Evolutionary conservation across 1,139 yeast genomes (phyloP).

Genomic region (Barnettozyma hawaiiensis): DNA sequence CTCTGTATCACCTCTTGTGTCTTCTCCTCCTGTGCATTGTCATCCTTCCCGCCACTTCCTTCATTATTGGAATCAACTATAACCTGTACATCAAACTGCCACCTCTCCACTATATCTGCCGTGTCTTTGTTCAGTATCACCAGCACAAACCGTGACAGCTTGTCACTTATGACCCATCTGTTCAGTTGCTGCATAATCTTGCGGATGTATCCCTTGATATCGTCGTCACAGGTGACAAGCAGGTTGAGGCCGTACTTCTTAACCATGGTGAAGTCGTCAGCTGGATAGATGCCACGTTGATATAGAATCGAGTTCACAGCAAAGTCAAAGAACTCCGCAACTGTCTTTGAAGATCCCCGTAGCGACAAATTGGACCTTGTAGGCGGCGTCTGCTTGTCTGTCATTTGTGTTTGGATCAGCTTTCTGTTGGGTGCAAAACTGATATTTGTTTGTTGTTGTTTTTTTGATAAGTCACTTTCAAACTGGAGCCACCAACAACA

Average conservation of each 20-base stretch:
- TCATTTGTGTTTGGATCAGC: not conserved
- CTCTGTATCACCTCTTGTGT: constrained; percentile 51
- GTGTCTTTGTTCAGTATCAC: constrained; percentile 65
- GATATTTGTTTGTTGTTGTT: not conserved
- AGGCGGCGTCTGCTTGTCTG: not conserved
- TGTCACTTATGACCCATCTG: constrained; percentile 73
- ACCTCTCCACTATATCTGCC: constrained; percentile 69
- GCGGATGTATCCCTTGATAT: constrained; percentile 63
- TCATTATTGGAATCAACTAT: constrained; percentile 4
- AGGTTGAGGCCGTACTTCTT: constrained; percentile 77
- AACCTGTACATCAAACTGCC: constrained; percentile 74
- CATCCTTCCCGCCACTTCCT: not conserved
- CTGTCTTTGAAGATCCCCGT: constrained; percentile 72
- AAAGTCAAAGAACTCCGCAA: constrained; percentile 80
- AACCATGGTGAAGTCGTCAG: constrained; percentile 78
- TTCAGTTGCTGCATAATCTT: constrained; percentile 71
- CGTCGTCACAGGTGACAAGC: constrained; percentile 70
- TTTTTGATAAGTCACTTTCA: not conserved
- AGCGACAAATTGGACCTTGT: constrained; percentile 50
- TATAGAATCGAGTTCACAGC: constrained; percentile 76
- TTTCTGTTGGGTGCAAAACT: constrained; percentile 1
- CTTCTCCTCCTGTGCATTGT: constrained; percentile 26
- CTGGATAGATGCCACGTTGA: constrained; percentile 87
- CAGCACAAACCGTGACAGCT: constrained; percentile 62
- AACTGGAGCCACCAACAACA: not conserved